phyloP scores from a whole-genome alignment of 495 filamentous ascomycete species.

The Echria macrotheca region DNA sequence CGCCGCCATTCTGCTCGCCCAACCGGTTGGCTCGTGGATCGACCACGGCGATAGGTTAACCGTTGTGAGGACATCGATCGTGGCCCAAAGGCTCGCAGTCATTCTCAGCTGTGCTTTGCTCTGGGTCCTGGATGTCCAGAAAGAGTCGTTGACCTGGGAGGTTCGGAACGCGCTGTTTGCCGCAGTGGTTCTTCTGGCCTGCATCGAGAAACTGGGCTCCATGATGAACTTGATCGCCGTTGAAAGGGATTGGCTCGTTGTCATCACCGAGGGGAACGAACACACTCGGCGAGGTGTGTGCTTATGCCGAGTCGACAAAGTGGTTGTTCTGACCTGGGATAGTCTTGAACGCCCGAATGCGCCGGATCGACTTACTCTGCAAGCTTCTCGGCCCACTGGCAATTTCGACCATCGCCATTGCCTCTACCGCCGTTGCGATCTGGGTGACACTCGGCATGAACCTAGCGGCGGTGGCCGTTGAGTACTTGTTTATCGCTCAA shows the following conservation, averaged over 20 bases:
- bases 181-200: constrained; percentile 43
- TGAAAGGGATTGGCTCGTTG: constrained; percentile 58
- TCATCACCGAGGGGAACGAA: constrained; percentile 25
- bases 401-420: constrained; percentile 42
- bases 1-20: constrained; percentile 27
- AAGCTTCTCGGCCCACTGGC: constrained; percentile 60
- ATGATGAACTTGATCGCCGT: constrained; percentile 56
- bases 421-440: constrained; percentile 34
- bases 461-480: constrained; percentile 39
- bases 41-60: constrained; percentile 24
- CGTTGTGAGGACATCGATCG: constrained; percentile 30
- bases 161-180: constrained; percentile 31
- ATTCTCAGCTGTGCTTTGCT: constrained; percentile 20
- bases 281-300: constrained; percentile 1
- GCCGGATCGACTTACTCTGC: constrained; percentile 67
- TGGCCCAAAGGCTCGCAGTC: constrained; percentile 25
- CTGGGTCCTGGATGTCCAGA: constrained; percentile 10
- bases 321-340: too few relatives aligned
- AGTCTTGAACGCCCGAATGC: constrained; percentile 58
- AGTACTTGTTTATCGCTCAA: constrained; percentile 54
- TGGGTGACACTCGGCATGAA: constrained; percentile 33
- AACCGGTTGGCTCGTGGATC: constrained; percentile 21
- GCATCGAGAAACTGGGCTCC: constrained; percentile 52
- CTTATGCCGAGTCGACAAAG: too few relatives aligned
- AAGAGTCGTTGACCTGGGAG: neutral